These are phyloP conservation scores for Meripilus lineatus DNA, from an alignment of 1,284 basidiomycete genomes.

Conservation along the genomic window DNA sequence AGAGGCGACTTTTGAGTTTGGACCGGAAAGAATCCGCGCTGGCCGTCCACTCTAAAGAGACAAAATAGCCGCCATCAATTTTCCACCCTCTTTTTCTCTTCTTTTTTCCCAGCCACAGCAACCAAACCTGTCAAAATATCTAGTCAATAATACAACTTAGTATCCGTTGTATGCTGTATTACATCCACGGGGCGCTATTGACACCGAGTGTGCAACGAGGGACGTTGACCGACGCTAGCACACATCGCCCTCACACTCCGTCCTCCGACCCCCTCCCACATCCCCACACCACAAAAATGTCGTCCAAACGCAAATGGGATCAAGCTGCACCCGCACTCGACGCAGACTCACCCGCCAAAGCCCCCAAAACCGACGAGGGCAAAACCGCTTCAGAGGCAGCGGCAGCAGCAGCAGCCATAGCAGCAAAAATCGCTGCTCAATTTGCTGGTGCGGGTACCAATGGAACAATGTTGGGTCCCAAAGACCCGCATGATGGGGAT, in stretches of 20 bases:
- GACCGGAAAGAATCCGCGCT: not conserved
- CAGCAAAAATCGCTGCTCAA: constrained; percentile 88
- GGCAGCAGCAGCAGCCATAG: constrained; percentile 81
- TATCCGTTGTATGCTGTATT: not conserved
- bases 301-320: constrained; percentile 72
- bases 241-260: not conserved
- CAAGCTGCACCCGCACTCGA: constrained; percentile 47
- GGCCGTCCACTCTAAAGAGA: not conserved
- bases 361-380: constrained; percentile 49
- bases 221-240: not conserved
- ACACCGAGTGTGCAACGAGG: too few relatives aligned
- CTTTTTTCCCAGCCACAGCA: not conserved
- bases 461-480: constrained; percentile 31
- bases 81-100: not conserved
- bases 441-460: constrained; percentile 49
- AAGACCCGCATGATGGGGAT: constrained; percentile 75
- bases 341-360: constrained; percentile 38
- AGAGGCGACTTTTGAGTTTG: not conserved
- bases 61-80: not conserved
- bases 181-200: too few relatives aligned
- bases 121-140: not conserved
- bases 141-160: not conserved
- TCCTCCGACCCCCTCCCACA: constrained; percentile 1
- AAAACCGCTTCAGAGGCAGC: constrained; percentile 72
- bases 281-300: constrained; percentile 30